These are phyloP conservation scores for Gentiana dahurica DNA, from an alignment of 257 asterid genomes.

Conservation along the genomic window DNA sequence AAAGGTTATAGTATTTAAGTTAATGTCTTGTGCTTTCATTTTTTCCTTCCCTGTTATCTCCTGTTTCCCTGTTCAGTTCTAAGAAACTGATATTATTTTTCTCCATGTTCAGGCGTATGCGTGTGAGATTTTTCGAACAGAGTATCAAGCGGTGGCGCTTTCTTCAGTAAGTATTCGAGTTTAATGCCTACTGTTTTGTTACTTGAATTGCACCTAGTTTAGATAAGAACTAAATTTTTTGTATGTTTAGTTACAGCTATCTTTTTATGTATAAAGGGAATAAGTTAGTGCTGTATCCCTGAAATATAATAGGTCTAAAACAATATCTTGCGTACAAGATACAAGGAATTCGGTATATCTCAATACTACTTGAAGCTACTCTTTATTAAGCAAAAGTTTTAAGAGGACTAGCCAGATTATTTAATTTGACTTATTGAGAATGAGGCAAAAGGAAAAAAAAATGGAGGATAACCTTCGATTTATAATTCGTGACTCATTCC, in stretches of 20 bases:
- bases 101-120: conserved; percentile 57
- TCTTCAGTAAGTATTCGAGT: conserved; percentile 48
- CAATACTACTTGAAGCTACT: no score
- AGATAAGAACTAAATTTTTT: no score
- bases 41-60: not conserved
- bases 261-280: not conserved
- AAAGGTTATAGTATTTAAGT: conserved; percentile 30
- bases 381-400: no score
- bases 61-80: not conserved
- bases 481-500: not conserved
- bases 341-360: no score
- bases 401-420: no score
- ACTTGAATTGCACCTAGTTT: not conserved
- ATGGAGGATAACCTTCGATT: not conserved
- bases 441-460: no score
- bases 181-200: not conserved
- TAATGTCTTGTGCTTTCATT: not conserved
- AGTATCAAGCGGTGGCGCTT: conserved; percentile 75
- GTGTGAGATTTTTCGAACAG: conserved; percentile 64
- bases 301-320: not conserved
- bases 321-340: no score
- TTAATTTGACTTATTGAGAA: no score
- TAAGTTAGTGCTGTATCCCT: not conserved
- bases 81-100: conserved; percentile 1
- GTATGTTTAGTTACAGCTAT: no score